Evolutionary conservation across 306 rosid genomes (phyloP), one percentile per base, ranked within the genome.

Genomic region (Castanea crenata): DNA sequence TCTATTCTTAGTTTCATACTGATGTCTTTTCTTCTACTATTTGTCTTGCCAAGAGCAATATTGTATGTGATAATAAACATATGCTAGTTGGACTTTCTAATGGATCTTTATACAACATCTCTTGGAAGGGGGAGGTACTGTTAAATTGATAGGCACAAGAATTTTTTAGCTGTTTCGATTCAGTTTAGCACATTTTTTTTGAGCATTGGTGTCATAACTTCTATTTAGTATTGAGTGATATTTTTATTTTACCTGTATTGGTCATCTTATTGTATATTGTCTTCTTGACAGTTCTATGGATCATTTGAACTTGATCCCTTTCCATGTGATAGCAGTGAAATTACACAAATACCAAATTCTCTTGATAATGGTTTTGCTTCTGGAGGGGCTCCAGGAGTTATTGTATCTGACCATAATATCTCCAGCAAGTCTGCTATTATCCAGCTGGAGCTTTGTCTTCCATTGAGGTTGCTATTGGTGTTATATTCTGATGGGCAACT

Each of bases 71-170:
- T 74, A 91, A 79, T 83, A 92, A 84, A 79, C 91, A 92, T 78
- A 85, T 95, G 97, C 86, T 95, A 73, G 85, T 92, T 76, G 97
- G 99, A 83, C 97, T 95, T 84, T 95, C 98, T 55, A 88, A 88
- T 92, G 98, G 97, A 85, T 90, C 91, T 81, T 87, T 91, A 73
- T 92, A 91, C 83, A 88, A 91, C 76, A 86, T 95, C 78, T 92
- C 99, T 52, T 95, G 99, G 99, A 95, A 95, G 88, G 96, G 95
- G 71, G 98, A 92, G 98, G 99, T 95, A 94, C 83, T 80, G 63
- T 69, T 73, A 55, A 76, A 77, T 64, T 58, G 44, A 21, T 72
- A 20, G 70, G 63, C 76, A 35, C 31, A 56, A 21, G 27, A 69
- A 44, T 19, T 51, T 61, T 46, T 35, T 68, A 68, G 57, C 19